Evolutionary conservation across 805 yeast genomes (phyloP).

Genomic region (Phaffomyces thermotolerans): DNA sequence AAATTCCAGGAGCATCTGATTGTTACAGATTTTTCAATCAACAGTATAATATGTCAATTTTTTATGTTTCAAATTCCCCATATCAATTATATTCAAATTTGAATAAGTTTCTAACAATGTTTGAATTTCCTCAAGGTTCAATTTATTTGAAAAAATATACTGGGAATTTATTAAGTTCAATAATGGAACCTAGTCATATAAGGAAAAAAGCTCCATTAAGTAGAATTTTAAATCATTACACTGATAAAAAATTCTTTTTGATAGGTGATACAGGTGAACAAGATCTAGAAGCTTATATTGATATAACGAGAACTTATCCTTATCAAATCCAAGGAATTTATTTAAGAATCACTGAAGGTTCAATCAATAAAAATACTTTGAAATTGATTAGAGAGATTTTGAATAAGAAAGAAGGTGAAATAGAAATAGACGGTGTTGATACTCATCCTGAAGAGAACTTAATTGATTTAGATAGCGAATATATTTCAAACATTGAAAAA

Average conservation of each 20-base stretch:
- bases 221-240: conserved; percentile 64
- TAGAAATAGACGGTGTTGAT: conserved; percentile 21
- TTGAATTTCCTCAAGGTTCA: conserved; percentile 69
- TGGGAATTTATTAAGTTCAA: conserved; percentile 72
- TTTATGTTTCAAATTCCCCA: conserved; percentile 94
- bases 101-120: conserved; percentile 44
- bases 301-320: conserved; percentile 57
- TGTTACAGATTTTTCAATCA: conserved; percentile 57
- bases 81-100: conserved; percentile 61
- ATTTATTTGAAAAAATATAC: conserved; percentile 80
- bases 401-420: conserved; percentile 19
- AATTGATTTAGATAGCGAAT: conserved; percentile 23
- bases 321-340: conserved; percentile 64
- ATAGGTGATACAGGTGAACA: conserved; percentile 96
- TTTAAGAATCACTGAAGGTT: conserved; percentile 67
- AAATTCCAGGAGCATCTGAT: conserved; percentile 61
- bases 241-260: conserved; percentile 67
- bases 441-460: conserved; percentile 7
- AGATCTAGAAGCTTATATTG: conserved; percentile 86
- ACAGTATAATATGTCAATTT: conserved; percentile 49
- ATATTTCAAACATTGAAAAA: conserved; percentile 11
- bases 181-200: conserved; percentile 82
- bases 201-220: conserved; percentile 64
- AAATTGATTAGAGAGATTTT: conserved; percentile 22
- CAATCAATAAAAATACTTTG: conserved; percentile 45